These are phyloP conservation scores for Botrytis elliptica DNA, from an alignment of 2,329 filamentous ascomycete genomes.

Conservation along the genomic window DNA sequence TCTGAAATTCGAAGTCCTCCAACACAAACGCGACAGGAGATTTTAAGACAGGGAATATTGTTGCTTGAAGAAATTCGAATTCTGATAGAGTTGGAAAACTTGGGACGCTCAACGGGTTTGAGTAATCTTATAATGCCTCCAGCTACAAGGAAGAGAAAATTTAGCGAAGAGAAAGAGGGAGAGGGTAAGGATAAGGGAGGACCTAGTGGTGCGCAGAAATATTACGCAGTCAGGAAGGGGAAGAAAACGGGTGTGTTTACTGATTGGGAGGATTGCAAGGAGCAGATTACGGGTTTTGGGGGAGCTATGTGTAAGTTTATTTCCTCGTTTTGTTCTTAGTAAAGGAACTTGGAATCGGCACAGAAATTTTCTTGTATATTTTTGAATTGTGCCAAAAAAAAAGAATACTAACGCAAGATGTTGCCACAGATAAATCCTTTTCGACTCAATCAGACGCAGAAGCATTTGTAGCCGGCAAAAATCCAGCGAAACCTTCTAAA, in stretches of 20 bases:
- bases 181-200: constrained; percentile 9
- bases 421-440: constrained; percentile 73
- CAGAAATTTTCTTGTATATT: not conserved
- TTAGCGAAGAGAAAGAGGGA: constrained; percentile 20
- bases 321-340: not conserved
- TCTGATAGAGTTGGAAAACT: not conserved
- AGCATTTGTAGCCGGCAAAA: constrained; percentile 66
- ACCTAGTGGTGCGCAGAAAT: constrained; percentile 37
- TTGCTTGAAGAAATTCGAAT: not conserved
- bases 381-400: constrained; percentile 6
- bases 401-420: not conserved
- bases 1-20: too few species aligned
- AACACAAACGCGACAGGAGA: not conserved
- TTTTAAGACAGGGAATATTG: not conserved
- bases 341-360: not conserved
- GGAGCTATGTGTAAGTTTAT: constrained; percentile 65
- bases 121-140: constrained; percentile 22
- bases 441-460: constrained; percentile 71
- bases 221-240: constrained; percentile 61
- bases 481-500: constrained; percentile 34
- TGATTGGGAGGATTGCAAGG: constrained; percentile 60
- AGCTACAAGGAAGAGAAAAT: constrained; percentile 35
- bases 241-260: constrained; percentile 60
- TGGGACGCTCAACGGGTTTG: not conserved
- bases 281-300: constrained; percentile 58